A percentile compares a stretch with the other conserved stretches of the same genome.
These are phyloP conservation scores for Hypoxylon sp. DNA, from an alignment of 2,329 filamentous ascomycete genomes.

Conservation along the genomic window DNA sequence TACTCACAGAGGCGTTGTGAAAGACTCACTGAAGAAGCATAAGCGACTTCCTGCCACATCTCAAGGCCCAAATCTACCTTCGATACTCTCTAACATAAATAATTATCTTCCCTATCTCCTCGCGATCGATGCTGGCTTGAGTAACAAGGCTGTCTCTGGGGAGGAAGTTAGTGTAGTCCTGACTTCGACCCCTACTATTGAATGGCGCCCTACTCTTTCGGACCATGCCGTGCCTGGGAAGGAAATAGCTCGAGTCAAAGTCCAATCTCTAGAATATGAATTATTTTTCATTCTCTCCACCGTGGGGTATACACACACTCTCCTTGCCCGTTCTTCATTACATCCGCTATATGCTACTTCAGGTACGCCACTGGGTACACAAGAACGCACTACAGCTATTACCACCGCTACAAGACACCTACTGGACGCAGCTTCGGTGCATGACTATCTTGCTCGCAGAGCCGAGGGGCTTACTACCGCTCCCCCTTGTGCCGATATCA, in stretches of 20 bases:
- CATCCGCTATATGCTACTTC: constrained; percentile 79
- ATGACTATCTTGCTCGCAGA: constrained; percentile 77
- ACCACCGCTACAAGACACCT: constrained; percentile 82
- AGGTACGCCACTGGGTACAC: constrained; percentile 70
- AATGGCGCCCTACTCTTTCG: constrained; percentile 88
- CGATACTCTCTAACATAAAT: constrained; percentile 77
- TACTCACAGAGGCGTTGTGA: constrained; percentile 85
- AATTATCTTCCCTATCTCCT: constrained; percentile 88
- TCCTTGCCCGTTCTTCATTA: constrained; percentile 80
- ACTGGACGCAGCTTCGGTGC: constrained; percentile 83
- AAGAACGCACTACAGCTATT: constrained; percentile 79
- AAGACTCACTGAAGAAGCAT: constrained; percentile 88
- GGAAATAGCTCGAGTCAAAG: constrained; percentile 75
- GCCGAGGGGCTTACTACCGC: constrained; percentile 61
- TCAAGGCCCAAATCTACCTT: constrained; percentile 78
- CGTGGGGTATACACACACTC: constrained; percentile 80
- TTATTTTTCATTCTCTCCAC: constrained; percentile 84
- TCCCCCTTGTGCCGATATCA: constrained; percentile 68
- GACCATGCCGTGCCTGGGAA: constrained; percentile 74
- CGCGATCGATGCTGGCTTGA: constrained; percentile 81
- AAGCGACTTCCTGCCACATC: constrained; percentile 84
- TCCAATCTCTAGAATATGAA: constrained; percentile 85
- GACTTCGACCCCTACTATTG: constrained; percentile 72
- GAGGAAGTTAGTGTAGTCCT: constrained; percentile 79
- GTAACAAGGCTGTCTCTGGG: constrained; percentile 64